These are phyloP conservation scores for Vachellia pachyceras DNA, from an alignment of 306 rosid species.

Conservation along the genomic window DNA sequence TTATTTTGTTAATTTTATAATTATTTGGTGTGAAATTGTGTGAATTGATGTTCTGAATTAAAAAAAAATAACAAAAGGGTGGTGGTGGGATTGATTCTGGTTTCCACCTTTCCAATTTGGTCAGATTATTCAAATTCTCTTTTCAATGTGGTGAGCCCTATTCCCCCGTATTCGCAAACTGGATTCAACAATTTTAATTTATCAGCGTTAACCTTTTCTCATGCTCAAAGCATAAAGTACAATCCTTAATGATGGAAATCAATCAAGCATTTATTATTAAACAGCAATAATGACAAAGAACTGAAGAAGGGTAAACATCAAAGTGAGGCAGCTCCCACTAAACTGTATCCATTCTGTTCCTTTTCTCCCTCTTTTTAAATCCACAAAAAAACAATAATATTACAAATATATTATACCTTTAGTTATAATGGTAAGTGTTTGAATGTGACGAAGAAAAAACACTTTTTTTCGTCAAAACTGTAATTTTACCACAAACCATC, in stretches of 20 bases:
- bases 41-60: conserved; percentile 14
- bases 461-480: too few species aligned
- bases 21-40: conserved; percentile 2
- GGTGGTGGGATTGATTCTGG: conserved; percentile 49
- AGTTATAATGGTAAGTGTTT: not conserved
- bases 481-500: too few species aligned
- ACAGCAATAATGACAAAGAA: not conserved
- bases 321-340: too few species aligned
- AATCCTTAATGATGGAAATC: conserved; percentile 17
- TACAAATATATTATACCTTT: not conserved
- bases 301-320: too few species aligned
- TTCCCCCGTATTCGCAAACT: conserved; percentile 45
- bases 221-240: conserved; percentile 41
- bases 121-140: conserved; percentile 63
- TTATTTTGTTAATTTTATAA: not conserved
- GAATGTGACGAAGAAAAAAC: too few species aligned
- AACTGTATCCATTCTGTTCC: too few species aligned
- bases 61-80: not conserved
- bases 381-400: not conserved
- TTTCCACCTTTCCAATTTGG: conserved; percentile 62
- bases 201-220: conserved; percentile 43
- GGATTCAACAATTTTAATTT: conserved; percentile 16
- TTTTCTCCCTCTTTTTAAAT: too few species aligned
- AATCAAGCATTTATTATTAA: not conserved
- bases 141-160: conserved; percentile 48